These are phyloP conservation scores for Dactylellina sp. DNA, from an alignment of 2,329 filamentous ascomycete species.

Conservation along the genomic window DNA sequence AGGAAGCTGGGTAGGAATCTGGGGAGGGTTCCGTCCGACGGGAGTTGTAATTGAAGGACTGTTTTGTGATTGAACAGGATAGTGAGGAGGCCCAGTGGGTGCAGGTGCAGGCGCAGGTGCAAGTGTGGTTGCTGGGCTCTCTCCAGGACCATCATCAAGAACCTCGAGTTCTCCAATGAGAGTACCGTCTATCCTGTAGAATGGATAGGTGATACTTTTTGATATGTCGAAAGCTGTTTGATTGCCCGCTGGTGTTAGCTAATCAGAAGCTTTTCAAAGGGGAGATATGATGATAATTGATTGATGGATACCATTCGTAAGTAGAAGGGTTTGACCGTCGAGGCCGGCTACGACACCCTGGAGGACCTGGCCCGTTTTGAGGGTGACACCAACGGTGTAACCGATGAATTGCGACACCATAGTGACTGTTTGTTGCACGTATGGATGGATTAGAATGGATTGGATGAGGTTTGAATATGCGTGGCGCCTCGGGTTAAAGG, in stretches of 20 bases:
- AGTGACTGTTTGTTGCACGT: not conserved
- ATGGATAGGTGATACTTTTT: conserved; percentile 68
- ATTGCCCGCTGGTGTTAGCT: conserved; percentile 64
- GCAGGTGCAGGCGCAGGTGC: not conserved
- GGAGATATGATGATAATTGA: too few relatives aligned
- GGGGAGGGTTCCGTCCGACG: not conserved
- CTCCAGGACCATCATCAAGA: conserved; percentile 60
- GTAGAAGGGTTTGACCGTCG: conserved; percentile 75
- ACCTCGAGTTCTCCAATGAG: conserved; percentile 72
- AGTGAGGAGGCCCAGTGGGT: conserved; percentile 20
- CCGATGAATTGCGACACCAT: conserved; percentile 81
- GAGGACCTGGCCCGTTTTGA: conserved; percentile 75
- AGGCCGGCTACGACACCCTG: conserved; percentile 79
- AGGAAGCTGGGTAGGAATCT: conserved; percentile 8
- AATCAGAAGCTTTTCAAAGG: not conserved
- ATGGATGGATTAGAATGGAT: not conserved
- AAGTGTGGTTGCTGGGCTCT: conserved; percentile 48
- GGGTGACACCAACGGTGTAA: conserved; percentile 78
- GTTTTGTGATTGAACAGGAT: conserved; percentile 28
- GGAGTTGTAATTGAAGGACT: conserved; percentile 36
- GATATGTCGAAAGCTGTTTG: conserved; percentile 68
- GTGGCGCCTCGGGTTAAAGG: not conserved
- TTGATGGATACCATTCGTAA: conserved; percentile 77
- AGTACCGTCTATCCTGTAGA: conserved; percentile 70
- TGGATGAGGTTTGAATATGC: not conserved